Percentiles rank a stretch among this genome's conserved stretches.
phyloP scores from a whole-genome alignment of 2,329 filamentous ascomycete genomes.

The Stachybotrys chartarum region DNA sequence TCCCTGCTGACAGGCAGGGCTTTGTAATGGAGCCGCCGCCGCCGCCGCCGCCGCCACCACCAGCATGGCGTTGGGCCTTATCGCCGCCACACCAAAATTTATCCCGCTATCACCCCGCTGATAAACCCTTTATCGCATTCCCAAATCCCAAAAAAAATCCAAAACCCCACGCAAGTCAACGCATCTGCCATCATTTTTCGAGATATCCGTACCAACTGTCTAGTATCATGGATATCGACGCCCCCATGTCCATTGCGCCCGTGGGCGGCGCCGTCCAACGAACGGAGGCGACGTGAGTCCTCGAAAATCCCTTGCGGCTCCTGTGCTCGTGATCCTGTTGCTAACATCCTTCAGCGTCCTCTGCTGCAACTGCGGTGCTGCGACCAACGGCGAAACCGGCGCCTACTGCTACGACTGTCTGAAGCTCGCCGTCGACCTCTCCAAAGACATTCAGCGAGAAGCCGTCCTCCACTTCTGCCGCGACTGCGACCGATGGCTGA shows the following conservation, averaged over 20 bases:
- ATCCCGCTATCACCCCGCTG: background rate
- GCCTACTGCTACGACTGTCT: slow-evolving; percentile 95
- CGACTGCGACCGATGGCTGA: slow-evolving; percentile 91
- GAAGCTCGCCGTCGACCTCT: slow-evolving; percentile 90
- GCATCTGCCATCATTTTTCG: background rate
- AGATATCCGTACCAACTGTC: background rate
- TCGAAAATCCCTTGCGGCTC: background rate
- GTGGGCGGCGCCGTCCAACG: background rate
- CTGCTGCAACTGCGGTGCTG: slow-evolving; percentile 94
- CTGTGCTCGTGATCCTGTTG: background rate
- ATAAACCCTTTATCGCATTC: background rate
- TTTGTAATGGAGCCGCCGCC: too few relatives aligned
- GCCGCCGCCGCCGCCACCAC: too few relatives aligned
- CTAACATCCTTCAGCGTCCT: slow-evolving; percentile 51
- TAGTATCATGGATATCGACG: background rate
- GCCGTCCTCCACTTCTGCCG: slow-evolving; percentile 84
- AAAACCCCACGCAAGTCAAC: too few relatives aligned
- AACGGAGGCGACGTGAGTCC: background rate
- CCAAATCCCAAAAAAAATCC: background rate
- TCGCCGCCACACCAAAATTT: background rate
- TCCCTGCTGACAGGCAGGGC: too few relatives aligned
- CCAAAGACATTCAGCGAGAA: slow-evolving; percentile 83
- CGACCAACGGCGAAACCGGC: slow-evolving; percentile 85
- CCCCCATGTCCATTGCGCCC: slow-evolving; percentile 1
- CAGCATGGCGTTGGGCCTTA: background rate